Evolutionary conservation across 2,329 filamentous ascomycete species (phyloP).

Genomic region (Dothistroma pini): DNA sequence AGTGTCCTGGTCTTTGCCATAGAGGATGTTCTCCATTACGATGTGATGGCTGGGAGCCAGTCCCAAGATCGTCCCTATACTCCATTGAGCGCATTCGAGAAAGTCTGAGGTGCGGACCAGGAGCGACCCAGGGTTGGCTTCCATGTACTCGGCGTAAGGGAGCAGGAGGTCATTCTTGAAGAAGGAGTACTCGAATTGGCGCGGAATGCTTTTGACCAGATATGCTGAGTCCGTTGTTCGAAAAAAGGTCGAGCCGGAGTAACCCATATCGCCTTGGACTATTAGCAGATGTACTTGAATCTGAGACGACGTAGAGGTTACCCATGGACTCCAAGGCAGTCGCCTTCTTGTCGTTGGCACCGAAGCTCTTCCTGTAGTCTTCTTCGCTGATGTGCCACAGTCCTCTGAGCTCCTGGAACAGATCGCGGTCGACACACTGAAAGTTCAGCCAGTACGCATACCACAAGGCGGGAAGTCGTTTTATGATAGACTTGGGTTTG

Average conservation of each 20-base stretch:
- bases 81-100: constrained; percentile 53
- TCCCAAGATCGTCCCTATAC: constrained; percentile 59
- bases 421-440: constrained; percentile 36
- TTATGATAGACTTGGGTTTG: constrained; percentile 9
- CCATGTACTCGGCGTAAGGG: constrained; percentile 64
- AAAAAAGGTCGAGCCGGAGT: constrained; percentile 74
- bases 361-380: constrained; percentile 55
- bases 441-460: constrained; percentile 35
- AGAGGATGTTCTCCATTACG: constrained; percentile 72
- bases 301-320: neutral
- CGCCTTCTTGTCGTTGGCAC: constrained; percentile 38
- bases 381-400: constrained; percentile 54
- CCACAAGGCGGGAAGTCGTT: constrained; percentile 21
- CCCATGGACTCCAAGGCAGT: constrained; percentile 55
- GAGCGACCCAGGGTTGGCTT: constrained; percentile 55
- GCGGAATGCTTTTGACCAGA: constrained; percentile 67
- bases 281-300: neutral
- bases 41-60: constrained; percentile 67
- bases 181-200: constrained; percentile 66
- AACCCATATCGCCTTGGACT: constrained; percentile 57
- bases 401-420: constrained; percentile 52
- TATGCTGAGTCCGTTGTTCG: constrained; percentile 62
- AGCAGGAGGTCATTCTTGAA: constrained; percentile 64
- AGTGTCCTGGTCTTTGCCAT: constrained; percentile 51
- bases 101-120: constrained; percentile 71